phyloP scores from a whole-genome alignment of 2,329 filamentous ascomycete genomes.

The Aspergillus sp. region DNA sequence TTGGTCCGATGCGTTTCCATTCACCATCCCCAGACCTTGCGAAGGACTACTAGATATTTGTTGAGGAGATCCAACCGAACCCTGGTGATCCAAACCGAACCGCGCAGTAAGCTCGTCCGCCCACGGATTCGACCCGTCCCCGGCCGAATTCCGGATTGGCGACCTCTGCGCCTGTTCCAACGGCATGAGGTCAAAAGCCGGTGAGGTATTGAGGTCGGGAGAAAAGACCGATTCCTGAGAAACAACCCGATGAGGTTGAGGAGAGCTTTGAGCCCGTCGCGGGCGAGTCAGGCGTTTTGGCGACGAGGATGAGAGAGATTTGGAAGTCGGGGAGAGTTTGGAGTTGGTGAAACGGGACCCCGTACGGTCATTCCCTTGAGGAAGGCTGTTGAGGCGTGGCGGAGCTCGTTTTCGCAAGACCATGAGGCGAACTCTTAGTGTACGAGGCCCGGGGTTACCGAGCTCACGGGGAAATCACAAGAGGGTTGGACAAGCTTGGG shows the following conservation, averaged over 20 bases:
- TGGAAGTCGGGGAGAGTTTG: constrained; percentile 36
- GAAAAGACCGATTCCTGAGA: constrained; percentile 39
- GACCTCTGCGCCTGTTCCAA: constrained; percentile 41
- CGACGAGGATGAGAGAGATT: constrained; percentile 30
- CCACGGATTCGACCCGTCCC: constrained; percentile 35
- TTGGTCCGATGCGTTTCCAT: constrained; percentile 18
- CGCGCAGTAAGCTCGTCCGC: constrained; percentile 32
- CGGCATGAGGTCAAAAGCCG: constrained; percentile 42
- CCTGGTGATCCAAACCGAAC: constrained; percentile 16
- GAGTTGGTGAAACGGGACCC: constrained; percentile 39
- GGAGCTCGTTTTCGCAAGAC: constrained; percentile 44
- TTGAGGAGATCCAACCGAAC: constrained; percentile 12
- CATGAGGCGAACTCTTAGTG: constrained; percentile 32
- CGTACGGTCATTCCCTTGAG: constrained; percentile 32
- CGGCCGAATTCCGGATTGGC: constrained; percentile 33
- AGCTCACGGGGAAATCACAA: constrained; percentile 12
- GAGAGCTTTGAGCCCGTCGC: constrained; percentile 31
- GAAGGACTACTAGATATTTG: constrained; percentile 5
- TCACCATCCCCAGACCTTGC: not conserved
- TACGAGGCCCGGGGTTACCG: constrained; percentile 9
- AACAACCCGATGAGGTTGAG: constrained; percentile 27
- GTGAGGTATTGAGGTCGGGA: constrained; percentile 41
- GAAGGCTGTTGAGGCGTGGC: constrained; percentile 37
- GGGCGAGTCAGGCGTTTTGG: constrained; percentile 32
- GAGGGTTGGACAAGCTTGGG: constrained; percentile 16